These are phyloP conservation scores for Rhodotorula sp. DNA, from an alignment of 1,284 basidiomycete genomes.

Conservation along the genomic window DNA sequence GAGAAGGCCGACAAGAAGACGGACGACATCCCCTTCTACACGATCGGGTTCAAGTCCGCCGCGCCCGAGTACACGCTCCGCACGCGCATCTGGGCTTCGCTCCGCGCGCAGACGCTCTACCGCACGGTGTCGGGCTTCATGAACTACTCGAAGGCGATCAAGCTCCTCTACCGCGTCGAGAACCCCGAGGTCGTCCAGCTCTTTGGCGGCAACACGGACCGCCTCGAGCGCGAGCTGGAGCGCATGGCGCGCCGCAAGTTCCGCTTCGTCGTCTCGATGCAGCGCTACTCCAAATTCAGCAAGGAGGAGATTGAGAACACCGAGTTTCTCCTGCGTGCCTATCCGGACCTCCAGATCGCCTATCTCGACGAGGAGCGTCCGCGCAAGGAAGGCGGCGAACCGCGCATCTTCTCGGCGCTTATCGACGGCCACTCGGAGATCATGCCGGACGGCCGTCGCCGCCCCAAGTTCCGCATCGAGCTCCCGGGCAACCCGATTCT, in stretches of 20 bases:
- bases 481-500: constrained; percentile 98
- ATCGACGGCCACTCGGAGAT: constrained; percentile 99
- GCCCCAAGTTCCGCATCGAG: constrained; percentile 98
- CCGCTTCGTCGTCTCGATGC: constrained; percentile 99
- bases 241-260: constrained; percentile 97
- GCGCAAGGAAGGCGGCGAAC: constrained; percentile 91
- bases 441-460: constrained; percentile 77
- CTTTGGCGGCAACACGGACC: constrained; percentile 96
- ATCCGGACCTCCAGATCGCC: constrained; percentile 96
- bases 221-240: constrained; percentile 92
- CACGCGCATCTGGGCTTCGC: constrained; percentile 97
- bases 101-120: constrained; percentile 97
- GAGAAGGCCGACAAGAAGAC: constrained; percentile 74
- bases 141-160: constrained; percentile 99
- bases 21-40: constrained; percentile 97
- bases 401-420: constrained; percentile 89
- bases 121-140: constrained; percentile 99
- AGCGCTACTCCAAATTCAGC: constrained; percentile 98
- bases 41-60: constrained; percentile 98
- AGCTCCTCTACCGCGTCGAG: constrained; percentile 97
- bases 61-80: constrained; percentile 97
- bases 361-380: constrained; percentile 93
- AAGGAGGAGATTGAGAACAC: constrained; percentile 99
- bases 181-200: constrained; percentile 98
- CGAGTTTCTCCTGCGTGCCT: constrained; percentile 96